Evolutionary conservation across 164 flowering plant genomes (phyloP), one percentile per base, ranked within the genome.

Genomic region (Echeveria elegans): DNA sequence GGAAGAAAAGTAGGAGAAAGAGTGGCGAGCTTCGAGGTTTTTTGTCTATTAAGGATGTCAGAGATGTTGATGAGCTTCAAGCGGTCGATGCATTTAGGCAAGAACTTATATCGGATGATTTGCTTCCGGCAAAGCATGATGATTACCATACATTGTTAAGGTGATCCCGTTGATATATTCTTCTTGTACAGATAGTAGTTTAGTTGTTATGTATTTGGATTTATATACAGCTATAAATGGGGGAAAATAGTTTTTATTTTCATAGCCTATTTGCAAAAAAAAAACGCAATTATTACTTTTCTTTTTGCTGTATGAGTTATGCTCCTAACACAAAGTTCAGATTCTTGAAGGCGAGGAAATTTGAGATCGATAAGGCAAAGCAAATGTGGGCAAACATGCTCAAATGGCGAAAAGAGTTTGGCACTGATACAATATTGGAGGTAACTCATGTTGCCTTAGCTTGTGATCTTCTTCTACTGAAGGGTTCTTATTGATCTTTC

Each of bases 41-140:
- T 50, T 24, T 50, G 6, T 50, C 56, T 5, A 50, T 50, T 19
- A 21, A 50, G 8, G 56, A 50, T 50, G 26, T 50, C 5, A 3
- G 52, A 72, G 78, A 80, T 64, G 75, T 26, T 19, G 73, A 79
- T 70, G 88, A 84, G 73, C 68, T 74, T 23, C 73, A 70, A 62
- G 77, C 73, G 60, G 88, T 84, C 0, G 81, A 84, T 43, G 74
- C 70, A 7, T 82, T 82, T 70, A 72, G 84, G 9, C 71, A 77
- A 36, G 65, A 73, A 7, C 77, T 84, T 16, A 45, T 76, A 5
- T 26, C 24, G 16, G 83, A 80, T 9, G 72, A 76, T 4, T 72
- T 84, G 72, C 77, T 84, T n/a, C 84, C 82, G 61, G 29, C 72
- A 2, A 72, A 72, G 63, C 77, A 70, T 66, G 88, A 84, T 72